A percentile compares a stretch with the other conserved stretches of the same genome.
Evolutionary conservation across 768 basidiomycete genomes (phyloP).

Genomic region (Tricholoma sp.): DNA sequence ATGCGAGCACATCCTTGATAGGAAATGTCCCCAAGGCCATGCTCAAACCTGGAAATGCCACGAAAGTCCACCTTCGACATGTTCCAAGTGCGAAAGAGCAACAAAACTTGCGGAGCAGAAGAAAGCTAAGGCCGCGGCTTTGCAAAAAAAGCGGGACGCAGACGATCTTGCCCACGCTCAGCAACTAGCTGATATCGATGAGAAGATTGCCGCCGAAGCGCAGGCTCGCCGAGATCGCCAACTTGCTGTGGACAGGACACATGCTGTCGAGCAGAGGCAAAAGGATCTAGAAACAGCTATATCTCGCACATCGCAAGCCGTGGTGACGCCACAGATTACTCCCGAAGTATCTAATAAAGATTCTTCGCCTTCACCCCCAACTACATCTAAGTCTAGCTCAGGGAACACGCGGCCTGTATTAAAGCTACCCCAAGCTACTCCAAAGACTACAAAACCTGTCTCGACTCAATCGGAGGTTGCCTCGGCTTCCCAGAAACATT

Average conservation of each 20-base stretch:
- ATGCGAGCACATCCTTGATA: slow-evolving; percentile 34
- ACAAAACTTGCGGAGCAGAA: slow-evolving; percentile 36
- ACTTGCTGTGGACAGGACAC: slow-evolving; percentile 13
- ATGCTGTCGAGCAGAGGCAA: background rate
- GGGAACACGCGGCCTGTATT: background rate
- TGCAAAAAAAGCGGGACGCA: slow-evolving; percentile 40
- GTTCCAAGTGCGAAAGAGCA: slow-evolving; percentile 44
- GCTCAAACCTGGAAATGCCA: slow-evolving; percentile 38
- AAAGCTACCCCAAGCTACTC: background rate
- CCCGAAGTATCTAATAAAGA: background rate
- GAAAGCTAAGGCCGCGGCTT: slow-evolving; percentile 32
- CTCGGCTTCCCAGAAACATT: slow-evolving; percentile 33
- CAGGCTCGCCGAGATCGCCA: slow-evolving; percentile 32
- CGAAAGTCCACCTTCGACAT: slow-evolving; percentile 30
- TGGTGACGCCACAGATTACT: background rate
- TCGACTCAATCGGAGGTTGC: slow-evolving; percentile 23
- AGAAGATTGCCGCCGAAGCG: slow-evolving; percentile 30
- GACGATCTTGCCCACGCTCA: slow-evolving; percentile 38
- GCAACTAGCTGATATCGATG: slow-evolving; percentile 39
- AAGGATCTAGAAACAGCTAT: background rate
- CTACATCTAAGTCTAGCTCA: background rate
- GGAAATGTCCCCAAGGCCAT: slow-evolving; percentile 44
- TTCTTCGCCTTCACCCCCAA: background rate
- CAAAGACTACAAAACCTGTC: background rate
- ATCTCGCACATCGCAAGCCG: background rate